Evolutionary conservation across 371 early-diverging fungal species (phyloP).

Genomic region (Dichotomocladium elegans): DNA sequence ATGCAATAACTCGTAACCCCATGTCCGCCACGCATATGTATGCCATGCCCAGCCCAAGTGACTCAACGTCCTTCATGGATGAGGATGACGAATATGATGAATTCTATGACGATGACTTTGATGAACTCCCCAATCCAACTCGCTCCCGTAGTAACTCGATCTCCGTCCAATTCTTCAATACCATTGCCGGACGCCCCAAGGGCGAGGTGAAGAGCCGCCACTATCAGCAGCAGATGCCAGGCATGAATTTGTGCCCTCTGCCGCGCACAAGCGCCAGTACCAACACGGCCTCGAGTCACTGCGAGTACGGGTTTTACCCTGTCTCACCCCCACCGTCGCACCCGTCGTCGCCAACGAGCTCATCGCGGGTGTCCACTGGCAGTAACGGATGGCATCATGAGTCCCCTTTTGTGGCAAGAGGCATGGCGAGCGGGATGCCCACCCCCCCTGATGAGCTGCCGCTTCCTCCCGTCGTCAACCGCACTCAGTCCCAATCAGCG

Average conservation of each 20-base stretch:
- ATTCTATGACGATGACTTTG: constrained; percentile 41
- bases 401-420: constrained; percentile 34
- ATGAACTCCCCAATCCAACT: constrained; percentile 20
- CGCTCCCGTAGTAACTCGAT: constrained; percentile 24
- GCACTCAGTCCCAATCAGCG: constrained; percentile 45
- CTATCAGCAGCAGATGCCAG: constrained; percentile 12
- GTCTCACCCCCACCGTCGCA: constrained; percentile 61
- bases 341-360: constrained; percentile 58
- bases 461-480: constrained; percentile 24
- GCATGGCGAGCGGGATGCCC: constrained; percentile 26
- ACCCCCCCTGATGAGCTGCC: constrained; percentile 16
- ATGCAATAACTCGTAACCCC: constrained; percentile 10
- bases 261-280: constrained; percentile 32
- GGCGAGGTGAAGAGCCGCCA: constrained; percentile 6
- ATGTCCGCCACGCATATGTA: constrained; percentile 16
- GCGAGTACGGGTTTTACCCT: constrained; percentile 42
- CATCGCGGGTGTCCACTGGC: constrained; percentile 33
- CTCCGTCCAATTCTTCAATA: constrained; percentile 24
- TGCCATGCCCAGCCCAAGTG: constrained; percentile 29
- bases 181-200: constrained; percentile 1
- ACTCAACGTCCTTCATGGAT: constrained; percentile 23
- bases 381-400: constrained; percentile 7
- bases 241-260: constrained; percentile 35
- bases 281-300: constrained; percentile 9
- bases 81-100: constrained; percentile 42